A percentile compares a stretch with the other conserved stretches of the same genome.
Conservation (phyloP, 495 filamentous ascomycete genomes). For the Cercophora scortea region DNA sequence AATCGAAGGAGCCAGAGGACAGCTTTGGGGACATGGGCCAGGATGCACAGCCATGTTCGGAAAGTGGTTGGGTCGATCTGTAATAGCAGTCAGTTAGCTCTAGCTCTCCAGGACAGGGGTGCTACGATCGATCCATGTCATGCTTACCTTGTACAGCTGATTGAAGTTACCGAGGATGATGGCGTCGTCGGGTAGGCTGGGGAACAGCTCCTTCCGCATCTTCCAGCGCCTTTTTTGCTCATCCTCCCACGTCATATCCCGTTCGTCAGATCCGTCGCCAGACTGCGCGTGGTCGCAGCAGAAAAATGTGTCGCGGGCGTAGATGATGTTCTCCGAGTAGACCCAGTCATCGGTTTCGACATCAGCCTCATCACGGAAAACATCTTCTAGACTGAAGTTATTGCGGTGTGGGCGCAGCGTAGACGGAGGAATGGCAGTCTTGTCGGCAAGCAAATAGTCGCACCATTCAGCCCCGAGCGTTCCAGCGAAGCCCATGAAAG, state of each 20-base stretch:
- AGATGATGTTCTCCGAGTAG: conserved; percentile 95
- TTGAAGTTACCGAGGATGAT: conserved; percentile 98
- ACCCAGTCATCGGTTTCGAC: conserved; percentile 69
- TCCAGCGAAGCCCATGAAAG: conserved; percentile 98
- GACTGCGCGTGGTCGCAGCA: conserved; percentile 97
- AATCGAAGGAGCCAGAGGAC: conserved; percentile 96
- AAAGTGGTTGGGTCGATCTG: conserved; percentile 98
- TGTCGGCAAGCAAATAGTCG: conserved; percentile 90
- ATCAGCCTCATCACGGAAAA: conserved; percentile 59
- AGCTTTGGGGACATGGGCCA: conserved; percentile 77
- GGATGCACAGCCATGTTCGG: conserved; percentile 90
- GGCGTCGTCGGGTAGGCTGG: conserved; percentile 68
- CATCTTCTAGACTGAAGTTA: conserved; percentile 66
- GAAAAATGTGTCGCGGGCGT: conserved; percentile 93
- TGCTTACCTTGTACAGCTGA: conserved; percentile 90
- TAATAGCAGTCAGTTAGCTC: conserved; percentile 1
- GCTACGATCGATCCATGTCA: background rate
- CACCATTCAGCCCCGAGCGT: conserved; percentile 98
- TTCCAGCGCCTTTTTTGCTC: conserved; percentile 80
- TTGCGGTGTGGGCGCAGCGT: conserved; percentile 72
- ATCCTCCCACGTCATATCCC: conserved; percentile 67
- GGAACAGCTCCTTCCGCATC: conserved; percentile 95
- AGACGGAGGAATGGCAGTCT: conserved; percentile 72
- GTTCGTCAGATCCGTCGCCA: conserved; percentile 65
- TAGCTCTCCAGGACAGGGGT: too few species aligned